phyloP scores from a whole-genome alignment of 306 rosid genomes.

The Lagenaria siceraria region DNA sequence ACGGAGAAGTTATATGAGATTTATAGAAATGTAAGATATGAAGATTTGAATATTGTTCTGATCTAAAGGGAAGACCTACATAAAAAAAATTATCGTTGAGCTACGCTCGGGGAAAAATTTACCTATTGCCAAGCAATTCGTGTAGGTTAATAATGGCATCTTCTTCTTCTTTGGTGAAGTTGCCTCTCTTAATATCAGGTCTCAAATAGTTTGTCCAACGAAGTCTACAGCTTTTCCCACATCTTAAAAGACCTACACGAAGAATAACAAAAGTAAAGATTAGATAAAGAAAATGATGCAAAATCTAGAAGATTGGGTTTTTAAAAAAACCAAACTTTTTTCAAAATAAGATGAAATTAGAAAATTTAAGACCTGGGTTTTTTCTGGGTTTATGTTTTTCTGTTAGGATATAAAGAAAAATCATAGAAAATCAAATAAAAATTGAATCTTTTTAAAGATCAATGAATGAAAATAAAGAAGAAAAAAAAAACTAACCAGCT shows the following conservation, averaged over 20 bases:
- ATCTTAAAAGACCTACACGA: conserved; percentile 52
- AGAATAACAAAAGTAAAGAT: not conserved
- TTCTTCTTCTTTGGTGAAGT: conserved; percentile 75
- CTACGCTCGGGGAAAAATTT: not conserved
- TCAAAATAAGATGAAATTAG: not conserved
- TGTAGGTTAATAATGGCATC: conserved; percentile 57
- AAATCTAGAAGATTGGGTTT: not conserved
- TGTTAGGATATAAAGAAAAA: not conserved
- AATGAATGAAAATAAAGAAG: not conserved
- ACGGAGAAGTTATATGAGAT: too few relatives aligned
- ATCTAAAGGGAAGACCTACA: too few relatives aligned
- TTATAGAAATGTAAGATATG: too few relatives aligned
- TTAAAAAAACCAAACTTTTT: not conserved
- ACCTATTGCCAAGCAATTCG: conserved; percentile 74
- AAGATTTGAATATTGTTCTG: too few relatives aligned
- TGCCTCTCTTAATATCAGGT: conserved; percentile 94
- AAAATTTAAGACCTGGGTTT: not conserved
- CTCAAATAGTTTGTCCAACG: conserved; percentile 73
- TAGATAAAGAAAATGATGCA: not conserved
- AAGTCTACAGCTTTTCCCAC: conserved; percentile 91
- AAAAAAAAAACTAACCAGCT: conserved; percentile 40
- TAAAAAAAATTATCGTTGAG: too few relatives aligned
- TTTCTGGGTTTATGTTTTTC: not conserved
- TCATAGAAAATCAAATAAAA: not conserved
- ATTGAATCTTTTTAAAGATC: not conserved